Evolutionary conservation across 352 stramenopile species (phyloP).

Genomic region (Elongisporangium undulatum): DNA sequence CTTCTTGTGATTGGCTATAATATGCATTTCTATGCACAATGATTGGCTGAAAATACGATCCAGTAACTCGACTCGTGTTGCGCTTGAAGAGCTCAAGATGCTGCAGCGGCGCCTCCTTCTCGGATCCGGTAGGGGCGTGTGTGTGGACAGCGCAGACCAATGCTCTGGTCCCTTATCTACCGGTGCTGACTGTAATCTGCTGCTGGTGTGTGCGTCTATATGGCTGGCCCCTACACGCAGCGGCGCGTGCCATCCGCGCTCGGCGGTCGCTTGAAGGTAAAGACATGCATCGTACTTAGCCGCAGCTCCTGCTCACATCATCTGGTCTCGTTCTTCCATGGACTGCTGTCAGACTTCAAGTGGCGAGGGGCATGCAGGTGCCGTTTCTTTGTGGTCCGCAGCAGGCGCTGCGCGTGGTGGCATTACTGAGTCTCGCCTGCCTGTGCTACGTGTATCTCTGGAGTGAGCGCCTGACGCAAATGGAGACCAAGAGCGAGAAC

Average conservation of each 20-base stretch:
- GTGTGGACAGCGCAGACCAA: background rate
- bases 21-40: background rate
- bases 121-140: background rate
- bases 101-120: background rate
- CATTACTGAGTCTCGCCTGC: conserved; percentile 27
- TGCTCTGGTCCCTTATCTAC: background rate
- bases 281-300: background rate
- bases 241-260: background rate
- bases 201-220: background rate
- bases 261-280: background rate
- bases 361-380: background rate
- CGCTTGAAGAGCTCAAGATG: background rate
- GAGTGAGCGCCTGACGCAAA: conserved; percentile 5
- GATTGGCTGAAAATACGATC: background rate
- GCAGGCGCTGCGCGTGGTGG: conserved; percentile 19
- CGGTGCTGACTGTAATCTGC: background rate
- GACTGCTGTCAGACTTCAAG: background rate
- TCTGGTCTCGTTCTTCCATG: background rate
- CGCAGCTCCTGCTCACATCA: background rate
- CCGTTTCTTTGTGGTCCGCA: conserved; percentile 7
- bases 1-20: background rate
- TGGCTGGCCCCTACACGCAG: background rate
- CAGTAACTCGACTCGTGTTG: too few relatives aligned
- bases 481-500: conserved; percentile 8
- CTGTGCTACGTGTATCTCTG: conserved; percentile 33